These are phyloP conservation scores for Hemisphaericaspora nanyangensis DNA, from an alignment of 805 yeast species.

Conservation along the genomic window DNA sequence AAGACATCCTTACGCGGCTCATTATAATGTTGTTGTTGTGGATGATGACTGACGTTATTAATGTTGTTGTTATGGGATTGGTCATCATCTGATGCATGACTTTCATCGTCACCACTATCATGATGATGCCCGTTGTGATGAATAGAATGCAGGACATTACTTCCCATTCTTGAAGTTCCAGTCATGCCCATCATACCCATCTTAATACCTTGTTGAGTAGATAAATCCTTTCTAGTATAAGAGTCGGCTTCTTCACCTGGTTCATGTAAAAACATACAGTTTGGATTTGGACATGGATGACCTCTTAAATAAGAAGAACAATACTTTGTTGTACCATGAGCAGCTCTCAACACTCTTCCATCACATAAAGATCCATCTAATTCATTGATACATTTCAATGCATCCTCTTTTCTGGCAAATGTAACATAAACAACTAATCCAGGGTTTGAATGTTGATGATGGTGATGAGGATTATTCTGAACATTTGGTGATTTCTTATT, in stretches of 20 bases:
- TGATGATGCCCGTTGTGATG: conserved; percentile 9
- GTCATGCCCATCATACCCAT: conserved; percentile 44
- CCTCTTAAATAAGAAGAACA: conserved; percentile 96
- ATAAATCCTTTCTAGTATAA: conserved; percentile 82
- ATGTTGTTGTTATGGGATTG: too few species aligned
- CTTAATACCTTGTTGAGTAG: conserved; percentile 67
- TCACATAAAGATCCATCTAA: conserved; percentile 92
- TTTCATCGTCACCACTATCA: conserved; percentile 15
- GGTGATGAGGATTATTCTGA: conserved; percentile 26
- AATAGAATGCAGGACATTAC: neutral
- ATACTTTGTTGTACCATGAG: conserved; percentile 97
- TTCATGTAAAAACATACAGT: conserved; percentile 98
- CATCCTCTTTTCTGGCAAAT: conserved; percentile 89
- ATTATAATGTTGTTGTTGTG: conserved; percentile 6
- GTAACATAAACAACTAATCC: conserved; percentile 97
- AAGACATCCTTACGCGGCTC: conserved; percentile 35
- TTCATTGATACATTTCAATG: conserved; percentile 86
- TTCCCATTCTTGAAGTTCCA: conserved; percentile 15
- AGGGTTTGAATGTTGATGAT: conserved; percentile 49
- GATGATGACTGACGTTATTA: conserved; percentile 1
- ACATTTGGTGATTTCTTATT: conserved; percentile 65
- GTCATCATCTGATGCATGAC: conserved; percentile 13
- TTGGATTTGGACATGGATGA: conserved; percentile 95
- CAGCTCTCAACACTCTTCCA: conserved; percentile 86
- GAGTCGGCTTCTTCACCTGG: conserved; percentile 99